Evolutionary conservation across 1,139 yeast genomes (phyloP), one percentile per base, ranked within the genome.

Genomic region (Kurtzmaniella natalensis): DNA sequence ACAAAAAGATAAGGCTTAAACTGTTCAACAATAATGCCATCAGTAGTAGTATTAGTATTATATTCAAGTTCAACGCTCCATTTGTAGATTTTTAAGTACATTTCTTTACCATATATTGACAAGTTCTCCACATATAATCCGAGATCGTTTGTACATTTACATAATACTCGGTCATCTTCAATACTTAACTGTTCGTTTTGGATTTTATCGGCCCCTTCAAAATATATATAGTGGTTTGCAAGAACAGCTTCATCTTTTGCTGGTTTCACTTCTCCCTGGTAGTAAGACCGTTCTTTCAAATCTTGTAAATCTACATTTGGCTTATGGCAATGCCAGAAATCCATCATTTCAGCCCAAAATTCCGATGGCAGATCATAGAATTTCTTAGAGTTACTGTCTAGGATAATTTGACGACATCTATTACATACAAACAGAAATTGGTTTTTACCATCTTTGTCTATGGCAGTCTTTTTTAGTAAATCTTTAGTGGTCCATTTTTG

Each of bases 311-410:
- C 51, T 25, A 61, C 55, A 16, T 65, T 64, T 0, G 98, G 97
- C 51, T 88, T 88, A 53, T 92, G 97, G 52, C 98, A 92, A 55
- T 92, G 97, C 98, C 98, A 92, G 44, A 83, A 84, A 41, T 92
- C 97, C 95, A 92, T 84, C 73, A 92, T 66, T 52, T 92, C 98
- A 9, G 84, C 77, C 98, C 98, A 92, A 36, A 78, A 67, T 48
- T 88, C 96, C 1, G 95, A 83, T 0, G 98, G 98, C 80, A 89
- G 73, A 30, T 86, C 85, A 43, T 65, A 58, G 30, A 81, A 57
- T 22, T 51, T 53, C 5, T 37, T 23, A 1, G 51, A 31, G 0
- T 29, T 18, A 0, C 75, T 64, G 28, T 57, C 51, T 1, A 71
- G 40, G 1, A 72, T 26, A 0, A 7, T 21, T 0, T 17, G 1